Evolutionary conservation across 2,329 filamentous ascomycete species (phyloP), one percentile per base, ranked within the genome.

Genomic region (Paracamarosporium sp.): DNA sequence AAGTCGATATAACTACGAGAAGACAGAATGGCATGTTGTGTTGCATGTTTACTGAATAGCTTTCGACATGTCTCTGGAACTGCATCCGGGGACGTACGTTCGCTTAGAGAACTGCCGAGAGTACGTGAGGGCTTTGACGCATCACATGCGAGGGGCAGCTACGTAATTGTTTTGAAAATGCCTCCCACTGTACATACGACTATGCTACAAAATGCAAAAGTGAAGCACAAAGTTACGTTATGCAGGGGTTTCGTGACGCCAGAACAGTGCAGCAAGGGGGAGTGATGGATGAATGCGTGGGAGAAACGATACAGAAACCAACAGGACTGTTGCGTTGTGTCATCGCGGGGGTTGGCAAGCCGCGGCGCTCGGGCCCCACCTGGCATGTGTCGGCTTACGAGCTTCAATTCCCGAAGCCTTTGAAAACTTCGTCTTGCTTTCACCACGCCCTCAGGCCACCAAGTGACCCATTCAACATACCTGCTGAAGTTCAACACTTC

Each of bases 401-500:
- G 15, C 20, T 15, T 31, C 43, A 31, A 9, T 47, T 13, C 44
- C 44, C 28, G 44, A 25, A 15, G 31, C 47, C 35, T 25, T 35
- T 20, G 35, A 22, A 17, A 35, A 5, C 20, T 25, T 20, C 28
- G 28, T 8, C 12, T 33, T 30, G 17, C 30, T 40, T 15, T 17
- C 48, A 47, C 43, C 36, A 31, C 50, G 25, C 13, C 28, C 20
- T n/a, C 17, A 48, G 24, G n/a, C 40, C 33, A 27, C 47, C 7
- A 33, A n/a, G 24, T 28, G 33, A 17, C 47, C 3, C 28, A 45
- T 63, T 69, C 62, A 64, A 68, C 62, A 62, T 64, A 52, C 46
- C 50, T 56, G 63, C 65, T 64, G 59, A 67, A 74, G 72, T 69
- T 74, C 72, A 74, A 75, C 71, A 75, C 72, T 76, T 68, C 67